Base-by-base conservation (phyloP, 805 yeast species). In the Metahyphopichia silvanorum region DNA sequence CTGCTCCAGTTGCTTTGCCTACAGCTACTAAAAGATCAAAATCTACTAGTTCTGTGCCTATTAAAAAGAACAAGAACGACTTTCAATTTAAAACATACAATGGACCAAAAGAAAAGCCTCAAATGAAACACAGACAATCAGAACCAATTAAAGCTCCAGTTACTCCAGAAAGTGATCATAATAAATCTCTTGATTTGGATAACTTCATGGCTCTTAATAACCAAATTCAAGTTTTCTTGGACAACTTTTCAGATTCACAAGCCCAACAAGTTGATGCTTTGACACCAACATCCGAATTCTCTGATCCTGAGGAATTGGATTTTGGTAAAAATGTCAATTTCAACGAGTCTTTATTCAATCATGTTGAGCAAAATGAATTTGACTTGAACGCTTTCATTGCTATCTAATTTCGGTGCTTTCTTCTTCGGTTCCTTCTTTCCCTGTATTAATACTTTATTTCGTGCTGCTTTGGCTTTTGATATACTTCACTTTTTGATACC, bases 31-130 rank as follows among this genome's bases (percentile, higher is more conserved):
- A 47, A 32, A 50, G 62, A 40, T 43, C 65, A 18, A 52, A 53
- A 35, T 52, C 62, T 4, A 43, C 50, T 2, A 41, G 56, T 21
- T 46, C 42, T 20, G 32, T 38, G 3, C 38, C 46, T 18, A 39
- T 37, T 24, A 26, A 27, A 18, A 27, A 27, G n/a, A 13, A 8
- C 21, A 27, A 16, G 9, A 11, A 10, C 14, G 30, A 22, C 5
- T 43, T 53, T 29, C 60, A 53, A 32, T 55, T 55, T 48, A 57
- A 56, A 33, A 45, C 52, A 5, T 57, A 57, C 49, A 54, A 43
- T 16, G 61, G 58, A 6, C 63, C 62, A 16, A 43, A 38, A 22
- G 16, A 25, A 9, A 28, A 24, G 19, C 9, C 26, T 24, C 24
- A n/a, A 10, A 36, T 38, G 25, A 46, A 41, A 33, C 59, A 51